These are phyloP conservation scores for Leptoxyphium fumago DNA, from an alignment of 2,329 filamentous ascomycete genomes.

Conservation along the genomic window DNA sequence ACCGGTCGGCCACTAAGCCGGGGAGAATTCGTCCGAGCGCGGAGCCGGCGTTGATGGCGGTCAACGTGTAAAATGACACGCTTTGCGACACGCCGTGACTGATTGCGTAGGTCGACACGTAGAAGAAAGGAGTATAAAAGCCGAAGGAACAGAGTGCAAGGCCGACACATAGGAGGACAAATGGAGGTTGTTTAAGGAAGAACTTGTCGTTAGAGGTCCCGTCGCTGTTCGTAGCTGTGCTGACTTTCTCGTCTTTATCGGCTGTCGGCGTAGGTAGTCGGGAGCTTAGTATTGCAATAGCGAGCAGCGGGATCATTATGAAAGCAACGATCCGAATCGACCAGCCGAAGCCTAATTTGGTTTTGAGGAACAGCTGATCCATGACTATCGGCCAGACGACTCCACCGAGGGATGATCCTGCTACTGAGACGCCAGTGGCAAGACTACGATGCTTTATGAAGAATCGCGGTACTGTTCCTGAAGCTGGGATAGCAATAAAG, in stretches of 20 bases:
- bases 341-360: conserved; percentile 38
- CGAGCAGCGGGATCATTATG: conserved; percentile 30
- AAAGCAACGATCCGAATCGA: conserved; percentile 38
- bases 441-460: conserved; percentile 34
- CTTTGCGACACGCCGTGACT: conserved; percentile 8
- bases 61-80: conserved; percentile 20
- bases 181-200: conserved; percentile 9
- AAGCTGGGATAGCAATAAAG: conserved; percentile 30
- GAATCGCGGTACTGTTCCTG: conserved; percentile 30
- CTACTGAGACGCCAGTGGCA: conserved; percentile 32
- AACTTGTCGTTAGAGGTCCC: conserved; percentile 8
- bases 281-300: conserved; percentile 16
- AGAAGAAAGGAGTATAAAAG: conserved; percentile 26
- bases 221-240: neutral
- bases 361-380: conserved; percentile 32
- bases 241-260: neutral
- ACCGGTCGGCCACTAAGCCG: conserved; percentile 25
- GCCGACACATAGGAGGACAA: conserved; percentile 11
- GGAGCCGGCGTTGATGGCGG: conserved; percentile 26
- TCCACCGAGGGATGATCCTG: conserved; percentile 37
- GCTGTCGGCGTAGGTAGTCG: neutral
- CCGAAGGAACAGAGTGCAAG: conserved; percentile 12
- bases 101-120: conserved; percentile 23
- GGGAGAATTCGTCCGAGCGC: conserved; percentile 26
- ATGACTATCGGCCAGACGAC: conserved; percentile 36